These are phyloP conservation scores for Ormosia emarginata DNA, from an alignment of 306 rosid genomes.

Conservation along the genomic window DNA sequence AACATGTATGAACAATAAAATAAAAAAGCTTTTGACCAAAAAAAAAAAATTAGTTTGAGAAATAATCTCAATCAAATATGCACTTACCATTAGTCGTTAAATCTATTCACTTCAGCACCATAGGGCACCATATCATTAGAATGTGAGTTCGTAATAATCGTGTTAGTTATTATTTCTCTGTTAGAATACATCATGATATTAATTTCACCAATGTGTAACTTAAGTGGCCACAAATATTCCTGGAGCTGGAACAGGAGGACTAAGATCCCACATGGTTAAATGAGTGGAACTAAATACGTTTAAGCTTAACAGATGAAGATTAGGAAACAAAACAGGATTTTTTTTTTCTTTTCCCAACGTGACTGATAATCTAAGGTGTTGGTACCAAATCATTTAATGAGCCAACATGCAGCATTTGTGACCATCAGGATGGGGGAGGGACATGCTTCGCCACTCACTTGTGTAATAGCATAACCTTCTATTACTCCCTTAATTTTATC, in stretches of 20 bases:
- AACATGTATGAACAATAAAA: too few relatives aligned
- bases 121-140: too few relatives aligned
- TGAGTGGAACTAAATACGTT: background rate
- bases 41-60: too few relatives aligned
- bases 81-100: background rate
- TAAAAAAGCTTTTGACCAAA: too few relatives aligned
- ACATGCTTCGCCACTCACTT: background rate
- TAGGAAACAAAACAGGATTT: background rate
- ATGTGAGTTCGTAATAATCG: background rate
- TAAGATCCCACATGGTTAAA: background rate
- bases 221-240: background rate
- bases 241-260: background rate
- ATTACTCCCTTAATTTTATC: too few relatives aligned
- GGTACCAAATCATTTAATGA: background rate
- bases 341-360: background rate
- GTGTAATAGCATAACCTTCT: too few relatives aligned
- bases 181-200: background rate
- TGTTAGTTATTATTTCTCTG: background rate
- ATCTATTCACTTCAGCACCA: background rate
- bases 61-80: too few relatives aligned
- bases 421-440: background rate
- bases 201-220: background rate
- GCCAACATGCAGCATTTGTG: background rate
- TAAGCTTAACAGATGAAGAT: background rate
- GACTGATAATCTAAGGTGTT: background rate